Conservation (phyloP, 257 asterid species). For the Scutellaria baicalensis region DNA sequence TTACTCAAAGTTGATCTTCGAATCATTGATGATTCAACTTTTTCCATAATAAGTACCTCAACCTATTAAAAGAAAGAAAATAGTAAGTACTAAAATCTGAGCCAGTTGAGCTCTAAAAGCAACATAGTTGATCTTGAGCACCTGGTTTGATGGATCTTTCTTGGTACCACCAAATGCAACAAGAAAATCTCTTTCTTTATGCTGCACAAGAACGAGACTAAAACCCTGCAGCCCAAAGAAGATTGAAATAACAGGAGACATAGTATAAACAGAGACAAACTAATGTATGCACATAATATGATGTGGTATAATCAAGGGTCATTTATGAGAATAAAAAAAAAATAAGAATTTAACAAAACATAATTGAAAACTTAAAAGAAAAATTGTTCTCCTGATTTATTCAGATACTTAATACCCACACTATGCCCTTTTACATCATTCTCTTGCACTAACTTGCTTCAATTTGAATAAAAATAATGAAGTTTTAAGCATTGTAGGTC, state of each 20-base stretch:
- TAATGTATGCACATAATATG: not conserved
- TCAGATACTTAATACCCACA: not conserved
- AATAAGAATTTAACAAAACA: not conserved
- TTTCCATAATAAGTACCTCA: constrained; percentile 85
- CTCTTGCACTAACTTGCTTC: not conserved
- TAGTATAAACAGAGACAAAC: not conserved
- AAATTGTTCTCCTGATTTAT: not conserved
- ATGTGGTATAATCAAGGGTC: constrained; percentile 4
- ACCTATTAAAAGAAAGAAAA: constrained; percentile 51
- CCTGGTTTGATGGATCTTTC: constrained; percentile 96
- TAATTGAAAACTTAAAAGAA: not conserved
- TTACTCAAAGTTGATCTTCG: constrained; percentile 78
- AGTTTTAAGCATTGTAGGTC: not conserved
- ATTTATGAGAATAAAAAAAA: not conserved
- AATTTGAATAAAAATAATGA: not conserved
- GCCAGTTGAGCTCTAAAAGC: constrained; percentile 5
- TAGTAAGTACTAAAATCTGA: constrained; percentile 1
- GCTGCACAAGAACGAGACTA: constrained; percentile 91
- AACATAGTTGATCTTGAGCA: constrained; percentile 15
- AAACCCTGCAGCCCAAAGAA: constrained; percentile 63
- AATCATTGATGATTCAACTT: constrained; percentile 53
- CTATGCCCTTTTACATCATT: not conserved
- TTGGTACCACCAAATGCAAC: constrained; percentile 95
- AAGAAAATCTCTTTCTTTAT: constrained; percentile 86
- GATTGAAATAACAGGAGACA: not conserved